Evolutionary conservation across 108 stramenopile species (phyloP).

Genomic region (Nannochloropsis gaditana): DNA sequence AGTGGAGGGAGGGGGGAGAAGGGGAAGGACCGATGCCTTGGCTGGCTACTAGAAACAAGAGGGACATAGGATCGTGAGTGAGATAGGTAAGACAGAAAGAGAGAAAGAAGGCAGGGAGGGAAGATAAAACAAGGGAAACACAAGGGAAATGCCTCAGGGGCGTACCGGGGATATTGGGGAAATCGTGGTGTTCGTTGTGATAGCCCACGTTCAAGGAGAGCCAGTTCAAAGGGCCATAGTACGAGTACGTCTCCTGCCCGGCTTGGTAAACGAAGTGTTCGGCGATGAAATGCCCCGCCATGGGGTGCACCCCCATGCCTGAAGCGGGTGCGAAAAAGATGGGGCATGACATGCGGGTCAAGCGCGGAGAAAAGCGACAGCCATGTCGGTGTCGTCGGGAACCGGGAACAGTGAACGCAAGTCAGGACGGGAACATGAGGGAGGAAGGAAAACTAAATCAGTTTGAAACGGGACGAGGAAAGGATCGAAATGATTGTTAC

Average conservation of each 20-base stretch:
- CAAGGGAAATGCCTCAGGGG: not conserved
- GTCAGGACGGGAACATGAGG: not conserved
- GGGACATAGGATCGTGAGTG: not conserved
- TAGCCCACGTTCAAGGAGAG: conserved; percentile 89
- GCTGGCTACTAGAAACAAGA: not conserved
- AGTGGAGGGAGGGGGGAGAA: not conserved
- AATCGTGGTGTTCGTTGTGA: conserved; percentile 96
- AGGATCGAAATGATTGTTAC: not conserved
- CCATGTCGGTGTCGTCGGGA: not conserved
- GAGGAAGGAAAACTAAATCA: not conserved
- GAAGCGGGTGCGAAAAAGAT: conserved; percentile 49
- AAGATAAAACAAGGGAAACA: not conserved
- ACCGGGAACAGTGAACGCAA: not conserved
- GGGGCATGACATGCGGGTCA: not conserved
- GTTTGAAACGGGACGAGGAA: not conserved
- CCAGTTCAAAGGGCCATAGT: conserved; percentile 85
- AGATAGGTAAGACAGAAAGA: not conserved
- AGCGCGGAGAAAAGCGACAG: not conserved
- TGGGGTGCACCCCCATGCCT: conserved; percentile 75
- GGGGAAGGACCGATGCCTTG: not conserved
- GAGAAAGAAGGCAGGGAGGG: not conserved
- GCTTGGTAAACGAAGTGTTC: conserved; percentile 80
- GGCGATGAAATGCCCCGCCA: conserved; percentile 89
- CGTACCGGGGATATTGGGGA: conserved; percentile 70
- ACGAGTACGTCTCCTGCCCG: conserved; percentile 78